Base-by-base conservation (phyloP, 2,329 filamentous ascomycete genomes). In the Lasiodiplodia sp. region DNA sequence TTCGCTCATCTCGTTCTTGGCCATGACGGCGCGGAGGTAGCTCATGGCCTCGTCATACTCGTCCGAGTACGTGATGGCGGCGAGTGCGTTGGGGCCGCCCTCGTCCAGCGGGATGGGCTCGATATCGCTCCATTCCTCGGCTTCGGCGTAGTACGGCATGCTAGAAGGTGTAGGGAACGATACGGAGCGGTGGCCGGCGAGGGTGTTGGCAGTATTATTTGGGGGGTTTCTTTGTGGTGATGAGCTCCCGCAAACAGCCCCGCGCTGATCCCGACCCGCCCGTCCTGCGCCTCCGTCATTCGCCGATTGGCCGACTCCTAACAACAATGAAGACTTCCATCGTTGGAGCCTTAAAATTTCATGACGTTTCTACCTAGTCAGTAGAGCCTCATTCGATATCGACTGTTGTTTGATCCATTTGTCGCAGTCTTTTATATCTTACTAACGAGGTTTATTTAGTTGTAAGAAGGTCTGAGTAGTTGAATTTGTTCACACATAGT, bases 1-100 rank as follows among this genome's bases (percentile, higher is more conserved):
- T 25, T 90, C 86, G 28, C 92, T 94, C 83, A 91, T 87, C 80
- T 99, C 96, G 77, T 96, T 91, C 58, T 84, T 85, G 16, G 92
- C 92, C 95, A 99, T 99, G 73, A 97, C 88, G 70, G 96, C 94
- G 70, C 96, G 92, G 66, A 99, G 88, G 81, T 98, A 99, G 55
- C 92, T 90, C 82, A 97, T 96, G 57, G 93, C 94, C 83, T 97
- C 94, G 71, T 91, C 88, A 79, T 99, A 99, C 71, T 96, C 91
- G 38, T 93, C 89, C 2, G 91, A 88, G 80, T 99, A 99, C 69
- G 94, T 91, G 79, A 99, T 99, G 69, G 91, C 89, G n/a, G 95
- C 95, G 69, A 99, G 87, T 34, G 95, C 93, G 73, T 91, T 81
- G 69, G 81, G 77, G 38, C 85, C 91, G 69, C 93, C 92, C 81